These are phyloP conservation scores for Suillus placidus DNA, from an alignment of 768 basidiomycete species.

Conservation along the genomic window DNA sequence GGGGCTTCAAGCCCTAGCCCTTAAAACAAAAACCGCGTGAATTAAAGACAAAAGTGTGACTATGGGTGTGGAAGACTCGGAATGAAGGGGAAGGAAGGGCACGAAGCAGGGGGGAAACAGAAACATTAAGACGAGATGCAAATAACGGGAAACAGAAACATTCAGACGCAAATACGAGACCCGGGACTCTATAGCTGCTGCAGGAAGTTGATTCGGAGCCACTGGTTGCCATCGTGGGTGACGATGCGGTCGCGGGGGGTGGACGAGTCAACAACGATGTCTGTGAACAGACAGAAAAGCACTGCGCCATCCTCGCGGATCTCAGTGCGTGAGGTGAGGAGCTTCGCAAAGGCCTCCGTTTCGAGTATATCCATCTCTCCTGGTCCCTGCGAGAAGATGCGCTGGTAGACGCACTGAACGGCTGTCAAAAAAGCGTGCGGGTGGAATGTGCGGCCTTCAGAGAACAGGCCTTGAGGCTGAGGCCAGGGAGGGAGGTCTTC, in stretches of 20 bases:
- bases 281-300: background rate
- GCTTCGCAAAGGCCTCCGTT: background rate
- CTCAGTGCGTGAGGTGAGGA: background rate
- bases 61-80: too few relatives aligned
- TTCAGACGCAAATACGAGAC: too few relatives aligned
- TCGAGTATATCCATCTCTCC: background rate
- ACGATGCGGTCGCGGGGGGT: background rate
- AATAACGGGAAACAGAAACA: too few relatives aligned
- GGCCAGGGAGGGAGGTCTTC: conserved; percentile 11
- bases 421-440: background rate
- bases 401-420: too few relatives aligned
- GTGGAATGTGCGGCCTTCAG: background rate
- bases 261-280: background rate
- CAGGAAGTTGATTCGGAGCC: background rate
- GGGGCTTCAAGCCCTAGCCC: too few relatives aligned
- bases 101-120: too few relatives aligned
- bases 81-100: too few relatives aligned
- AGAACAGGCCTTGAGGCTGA: conserved; percentile 12
- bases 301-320: background rate
- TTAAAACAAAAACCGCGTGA: too few relatives aligned
- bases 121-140: too few relatives aligned
- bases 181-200: background rate
- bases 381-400: background rate
- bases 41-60: too few relatives aligned
- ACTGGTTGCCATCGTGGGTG: background rate